phyloP scores from a whole-genome alignment of 768 basidiomycete species.

The Tulasnella calospora region DNA sequence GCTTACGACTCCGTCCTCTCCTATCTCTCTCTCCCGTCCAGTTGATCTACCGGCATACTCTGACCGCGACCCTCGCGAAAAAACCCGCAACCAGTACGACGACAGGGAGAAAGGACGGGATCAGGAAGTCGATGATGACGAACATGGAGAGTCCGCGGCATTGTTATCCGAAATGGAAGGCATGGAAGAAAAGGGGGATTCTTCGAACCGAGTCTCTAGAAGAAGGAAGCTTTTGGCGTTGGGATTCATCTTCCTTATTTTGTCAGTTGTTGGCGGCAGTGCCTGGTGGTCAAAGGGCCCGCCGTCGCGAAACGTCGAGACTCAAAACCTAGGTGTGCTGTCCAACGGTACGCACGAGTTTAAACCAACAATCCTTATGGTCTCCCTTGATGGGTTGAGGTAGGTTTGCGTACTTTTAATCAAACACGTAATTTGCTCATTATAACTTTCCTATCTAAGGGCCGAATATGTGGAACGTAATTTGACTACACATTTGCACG shows the following conservation, averaged over 20 bases:
- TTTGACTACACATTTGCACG: constrained; percentile 74
- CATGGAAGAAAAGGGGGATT: neutral
- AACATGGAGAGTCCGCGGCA: constrained; percentile 1
- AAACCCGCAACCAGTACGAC: neutral
- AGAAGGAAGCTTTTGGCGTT: neutral
- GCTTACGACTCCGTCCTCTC: constrained; percentile 4
- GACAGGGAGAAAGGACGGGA: neutral
- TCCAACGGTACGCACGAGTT: constrained; percentile 83
- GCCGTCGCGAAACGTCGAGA: neutral
- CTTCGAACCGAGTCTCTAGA: neutral
- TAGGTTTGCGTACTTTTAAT: constrained; percentile 34
- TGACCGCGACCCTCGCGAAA: neutral
- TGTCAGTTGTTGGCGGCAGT: neutral
- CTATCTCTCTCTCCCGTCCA: neutral
- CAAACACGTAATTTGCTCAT: constrained; percentile 17
- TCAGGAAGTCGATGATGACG: neutral
- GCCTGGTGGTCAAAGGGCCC: neutral
- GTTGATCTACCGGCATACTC: neutral
- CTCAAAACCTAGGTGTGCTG: constrained; percentile 15
- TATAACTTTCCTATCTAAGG: constrained; percentile 38
- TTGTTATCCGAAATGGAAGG: neutral
- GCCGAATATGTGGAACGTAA: constrained; percentile 85
- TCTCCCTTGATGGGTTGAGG: constrained; percentile 85
- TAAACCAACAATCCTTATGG: constrained; percentile 72
- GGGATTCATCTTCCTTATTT: neutral